Conservation (phyloP, 176 grass and related monocot species). For the Hyparrhenia diplandra region DNA sequence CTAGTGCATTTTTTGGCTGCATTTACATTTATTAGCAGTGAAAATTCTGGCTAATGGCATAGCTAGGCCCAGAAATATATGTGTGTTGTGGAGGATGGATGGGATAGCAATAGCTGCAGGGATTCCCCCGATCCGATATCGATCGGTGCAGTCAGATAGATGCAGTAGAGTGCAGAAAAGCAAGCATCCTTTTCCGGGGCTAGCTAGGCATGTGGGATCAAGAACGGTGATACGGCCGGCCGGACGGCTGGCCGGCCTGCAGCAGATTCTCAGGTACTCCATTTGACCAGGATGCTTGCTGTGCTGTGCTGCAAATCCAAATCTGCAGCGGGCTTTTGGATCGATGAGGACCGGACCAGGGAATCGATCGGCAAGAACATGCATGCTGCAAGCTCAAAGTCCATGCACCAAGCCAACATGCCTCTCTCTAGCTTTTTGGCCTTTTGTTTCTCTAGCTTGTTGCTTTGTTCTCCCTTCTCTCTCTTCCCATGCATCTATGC, state of each 20-base stretch:
- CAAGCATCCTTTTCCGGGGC: slow-evolving; percentile 33
- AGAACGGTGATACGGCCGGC: not conserved
- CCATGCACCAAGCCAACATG: slow-evolving; percentile 27
- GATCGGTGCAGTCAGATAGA: not conserved
- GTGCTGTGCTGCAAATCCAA: slow-evolving; percentile 27
- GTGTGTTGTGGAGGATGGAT: not conserved
- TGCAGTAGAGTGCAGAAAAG: slow-evolving; percentile 36
- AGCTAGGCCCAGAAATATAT: slow-evolving; percentile 32
- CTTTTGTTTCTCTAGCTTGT: slow-evolving; percentile 15
- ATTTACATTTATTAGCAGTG: not conserved
- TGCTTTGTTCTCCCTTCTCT: not conserved
- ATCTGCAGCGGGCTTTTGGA: slow-evolving; percentile 10
- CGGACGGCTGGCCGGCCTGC: too few relatives aligned
- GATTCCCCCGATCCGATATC: slow-evolving; percentile 13
- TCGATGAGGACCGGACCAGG: slow-evolving; percentile 19
- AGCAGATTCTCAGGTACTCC: slow-evolving; percentile 39
- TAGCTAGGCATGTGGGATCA: slow-evolving; percentile 12
- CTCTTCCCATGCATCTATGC: not conserved
- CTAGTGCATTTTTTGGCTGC: slow-evolving; percentile 5
- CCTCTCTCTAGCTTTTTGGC: slow-evolving; percentile 23
- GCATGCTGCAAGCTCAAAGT: slow-evolving; percentile 20
- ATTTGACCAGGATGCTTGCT: slow-evolving; percentile 42
- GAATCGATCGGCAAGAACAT: slow-evolving; percentile 17
- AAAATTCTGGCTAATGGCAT: not conserved
- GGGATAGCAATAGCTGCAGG: not conserved